Percentiles rank a stretch among this genome's conserved stretches.
Conservation (phyloP, 495 filamentous ascomycete genomes). For the Daldinia childiae region DNA sequence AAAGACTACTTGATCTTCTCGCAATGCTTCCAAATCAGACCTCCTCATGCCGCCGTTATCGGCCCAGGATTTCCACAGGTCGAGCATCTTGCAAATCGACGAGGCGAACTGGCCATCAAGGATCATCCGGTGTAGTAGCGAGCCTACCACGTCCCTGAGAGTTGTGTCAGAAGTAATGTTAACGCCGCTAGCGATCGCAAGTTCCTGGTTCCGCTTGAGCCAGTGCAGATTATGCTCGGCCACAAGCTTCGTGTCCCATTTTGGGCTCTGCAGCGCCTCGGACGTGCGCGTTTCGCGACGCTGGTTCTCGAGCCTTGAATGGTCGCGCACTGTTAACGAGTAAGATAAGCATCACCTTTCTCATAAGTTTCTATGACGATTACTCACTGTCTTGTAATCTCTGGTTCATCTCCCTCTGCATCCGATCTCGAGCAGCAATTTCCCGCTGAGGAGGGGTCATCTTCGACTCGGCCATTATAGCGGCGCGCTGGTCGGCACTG, state of each 20-base stretch:
- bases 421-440: slow-evolving; percentile 48
- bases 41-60: slow-evolving; percentile 67
- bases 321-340: slow-evolving; percentile 48
- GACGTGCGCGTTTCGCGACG: slow-evolving; percentile 54
- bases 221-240: slow-evolving; percentile 60
- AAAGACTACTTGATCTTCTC: slow-evolving; percentile 57
- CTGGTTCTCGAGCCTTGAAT: slow-evolving; percentile 48
- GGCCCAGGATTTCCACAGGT: slow-evolving; percentile 66
- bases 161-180: slow-evolving; percentile 34
- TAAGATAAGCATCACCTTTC: neutral
- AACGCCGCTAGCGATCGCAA: neutral
- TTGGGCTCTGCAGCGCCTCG: slow-evolving; percentile 67
- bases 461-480: slow-evolving; percentile 56
- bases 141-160: slow-evolving; percentile 57
- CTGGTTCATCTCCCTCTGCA: slow-evolving; percentile 51
- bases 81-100: slow-evolving; percentile 60
- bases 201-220: slow-evolving; percentile 49
- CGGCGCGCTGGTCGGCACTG: slow-evolving; percentile 51
- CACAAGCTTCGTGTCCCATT: slow-evolving; percentile 62
- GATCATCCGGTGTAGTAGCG: slow-evolving; percentile 64
- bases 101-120: slow-evolving; percentile 58
- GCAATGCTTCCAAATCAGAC: slow-evolving; percentile 57
- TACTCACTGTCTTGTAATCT: slow-evolving; percentile 52
- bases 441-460: slow-evolving; percentile 59
- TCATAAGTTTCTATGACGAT: neutral